Percentiles rank a stretch among this genome's conserved stretches.
These are phyloP conservation scores for Trifolium repens DNA, from an alignment of 306 rosid species.

Conservation along the genomic window DNA sequence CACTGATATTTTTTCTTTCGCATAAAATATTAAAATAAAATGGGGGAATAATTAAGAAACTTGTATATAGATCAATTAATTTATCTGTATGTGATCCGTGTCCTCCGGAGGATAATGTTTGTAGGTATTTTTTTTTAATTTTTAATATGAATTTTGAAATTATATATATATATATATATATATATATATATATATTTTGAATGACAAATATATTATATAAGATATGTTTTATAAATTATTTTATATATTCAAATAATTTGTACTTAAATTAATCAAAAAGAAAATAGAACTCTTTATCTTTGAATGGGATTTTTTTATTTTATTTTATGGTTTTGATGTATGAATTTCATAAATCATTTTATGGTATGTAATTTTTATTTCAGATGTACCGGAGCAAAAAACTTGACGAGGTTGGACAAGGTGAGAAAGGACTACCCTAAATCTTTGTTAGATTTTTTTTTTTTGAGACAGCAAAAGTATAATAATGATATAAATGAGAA, in stretches of 20 bases:
- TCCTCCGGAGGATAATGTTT: not conserved
- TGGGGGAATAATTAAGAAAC: not conserved
- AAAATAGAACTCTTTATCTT: not conserved
- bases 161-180: too few species aligned
- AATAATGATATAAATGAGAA: too few species aligned
- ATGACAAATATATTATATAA: too few species aligned
- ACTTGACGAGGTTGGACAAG: conserved; percentile 87
- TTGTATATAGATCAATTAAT: not conserved
- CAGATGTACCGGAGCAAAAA: conserved; percentile 97
- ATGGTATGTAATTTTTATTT: conserved; percentile 1
- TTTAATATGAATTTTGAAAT: not conserved
- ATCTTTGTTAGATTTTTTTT: too few species aligned
- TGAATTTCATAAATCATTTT: not conserved
- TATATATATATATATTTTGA: too few species aligned
- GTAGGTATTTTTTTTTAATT: not conserved
- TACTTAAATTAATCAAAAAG: not conserved
- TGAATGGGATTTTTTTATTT: not conserved
- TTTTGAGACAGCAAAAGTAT: too few species aligned
- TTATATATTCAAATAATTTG: not conserved
- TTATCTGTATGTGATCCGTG: conserved; percentile 8
- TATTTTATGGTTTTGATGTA: not conserved
- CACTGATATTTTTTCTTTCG: not conserved
- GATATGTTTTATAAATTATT: not conserved
- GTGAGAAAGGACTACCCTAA: conserved; percentile 34
- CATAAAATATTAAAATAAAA: not conserved